Base-by-base conservation (phyloP, 2,329 filamentous ascomycete species). In the Torrubiella hemipterigena region DNA sequence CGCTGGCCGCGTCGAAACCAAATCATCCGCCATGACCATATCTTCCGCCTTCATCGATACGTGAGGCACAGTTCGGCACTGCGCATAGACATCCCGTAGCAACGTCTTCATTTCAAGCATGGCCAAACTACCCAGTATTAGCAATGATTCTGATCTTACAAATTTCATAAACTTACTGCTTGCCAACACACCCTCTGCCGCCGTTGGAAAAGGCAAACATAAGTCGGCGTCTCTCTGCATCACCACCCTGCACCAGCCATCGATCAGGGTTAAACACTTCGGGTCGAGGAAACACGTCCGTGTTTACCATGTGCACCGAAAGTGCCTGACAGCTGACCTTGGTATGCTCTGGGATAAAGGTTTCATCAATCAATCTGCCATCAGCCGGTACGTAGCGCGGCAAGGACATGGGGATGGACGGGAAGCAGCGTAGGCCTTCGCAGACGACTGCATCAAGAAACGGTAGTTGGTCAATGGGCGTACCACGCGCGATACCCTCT, bases 251-350 rank as follows among this genome's bases (percentile, higher is more conserved):
- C 12, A 68, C 73, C 40, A 94, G 70, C 87, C 87, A 95, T 42
- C 89, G 69, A 34, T 89, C 81, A 0, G 87, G 87, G 30, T 77
- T 65, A 48, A 87, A 95, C 6, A 53, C 56, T 37, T 93, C 81
- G 0, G 86, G 81, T 26, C 86, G 69, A 1, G 79, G 75, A 49
- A 93, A 96, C 2, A 85, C 78, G 34, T 76, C 65, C 9, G 56
- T 50, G 40, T 78, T 68, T 34, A 73, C 57, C 14, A 67, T 64
- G 39, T 78, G 70, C 20, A 75, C 59, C 9, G 72, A 76, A 44
- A 66, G 72, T 1, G 73, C 66, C 50, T 78, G 73, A 38, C 65
- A 67, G 46, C 73, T 75, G 30, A 76, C 73, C 24, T 73, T 61
- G 1, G 70, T 69, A 5, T 59, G 55, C 23, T 50, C 60, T 0